Percentiles rank a stretch among this genome's conserved stretches.
phyloP scores from a whole-genome alignment of 441 rosid genomes.

The Viola pubescens region DNA sequence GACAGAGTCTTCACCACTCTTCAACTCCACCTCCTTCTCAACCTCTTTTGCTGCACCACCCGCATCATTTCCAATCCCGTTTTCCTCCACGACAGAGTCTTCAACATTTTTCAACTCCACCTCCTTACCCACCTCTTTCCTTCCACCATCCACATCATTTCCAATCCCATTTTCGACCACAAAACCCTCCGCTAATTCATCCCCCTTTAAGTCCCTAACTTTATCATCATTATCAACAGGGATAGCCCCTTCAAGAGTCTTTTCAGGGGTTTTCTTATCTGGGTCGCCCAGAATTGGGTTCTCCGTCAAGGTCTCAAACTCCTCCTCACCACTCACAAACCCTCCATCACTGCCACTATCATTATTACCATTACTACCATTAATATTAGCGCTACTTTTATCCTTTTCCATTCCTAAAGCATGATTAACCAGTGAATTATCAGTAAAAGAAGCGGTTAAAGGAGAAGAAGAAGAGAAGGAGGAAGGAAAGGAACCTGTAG shows the following conservation, averaged over 20 bases:
- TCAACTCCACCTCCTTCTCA: constrained; percentile 15
- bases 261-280: not conserved
- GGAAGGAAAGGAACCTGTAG: constrained; percentile 37
- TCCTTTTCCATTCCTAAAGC: constrained; percentile 12
- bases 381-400: constrained; percentile 9
- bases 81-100: constrained; percentile 12
- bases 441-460: constrained; percentile 14
- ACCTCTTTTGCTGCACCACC: constrained; percentile 17
- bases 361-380: constrained; percentile 7
- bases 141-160: constrained; percentile 21
- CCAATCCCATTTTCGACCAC: constrained; percentile 27
- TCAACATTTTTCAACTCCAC: constrained; percentile 17
- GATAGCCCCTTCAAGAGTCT: too few relatives aligned
- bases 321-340: constrained; percentile 40
- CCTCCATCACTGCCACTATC: constrained; percentile 25
- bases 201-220: constrained; percentile 26
- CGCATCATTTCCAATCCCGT: constrained; percentile 10
- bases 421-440: constrained; percentile 12
- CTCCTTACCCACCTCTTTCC: constrained; percentile 21
- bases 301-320: constrained; percentile 31
- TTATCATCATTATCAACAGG: constrained; percentile 20
- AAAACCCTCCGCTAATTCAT: constrained; percentile 15
- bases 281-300: constrained; percentile 17
- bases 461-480: constrained; percentile 9
- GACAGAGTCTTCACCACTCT: constrained; percentile 9